Conservation (phyloP, 2,329 filamentous ascomycete species). For the Dendrostoma leiphaemia region DNA sequence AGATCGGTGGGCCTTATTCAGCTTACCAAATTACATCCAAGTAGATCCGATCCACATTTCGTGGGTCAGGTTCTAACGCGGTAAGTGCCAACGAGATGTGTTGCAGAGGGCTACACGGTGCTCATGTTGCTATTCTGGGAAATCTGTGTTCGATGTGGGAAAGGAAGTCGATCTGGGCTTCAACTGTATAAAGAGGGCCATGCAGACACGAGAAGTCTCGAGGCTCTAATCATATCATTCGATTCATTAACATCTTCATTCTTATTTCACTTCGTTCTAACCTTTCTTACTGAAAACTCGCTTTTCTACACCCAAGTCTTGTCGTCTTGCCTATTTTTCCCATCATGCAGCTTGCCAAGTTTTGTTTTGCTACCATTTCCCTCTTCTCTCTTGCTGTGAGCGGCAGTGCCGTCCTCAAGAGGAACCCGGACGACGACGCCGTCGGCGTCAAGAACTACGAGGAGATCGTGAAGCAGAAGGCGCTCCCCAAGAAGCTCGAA, state of each 20-base stretch:
- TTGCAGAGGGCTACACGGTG: background rate
- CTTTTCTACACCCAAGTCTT: background rate
- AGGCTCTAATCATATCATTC: background rate
- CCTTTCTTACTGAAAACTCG: background rate
- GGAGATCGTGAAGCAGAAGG: background rate
- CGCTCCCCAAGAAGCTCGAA: background rate
- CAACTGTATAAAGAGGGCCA: background rate
- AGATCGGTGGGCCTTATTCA: background rate
- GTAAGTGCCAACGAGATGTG: background rate
- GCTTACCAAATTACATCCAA: background rate
- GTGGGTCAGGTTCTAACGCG: background rate
- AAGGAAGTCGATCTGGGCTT: background rate
- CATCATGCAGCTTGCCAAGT: background rate
- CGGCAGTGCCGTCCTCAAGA: background rate
- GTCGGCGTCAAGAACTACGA: background rate
- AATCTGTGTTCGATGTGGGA: background rate
- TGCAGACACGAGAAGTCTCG: background rate
- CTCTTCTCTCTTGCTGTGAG: background rate
- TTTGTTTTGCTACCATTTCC: background rate
- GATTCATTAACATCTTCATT: background rate
- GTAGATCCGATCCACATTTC: background rate
- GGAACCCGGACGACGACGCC: background rate
- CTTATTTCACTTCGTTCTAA: background rate
- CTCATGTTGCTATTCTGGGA: background rate
- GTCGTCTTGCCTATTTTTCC: background rate